Conservation (phyloP, 139 green algal species). For the Volvox africanus region DNA sequence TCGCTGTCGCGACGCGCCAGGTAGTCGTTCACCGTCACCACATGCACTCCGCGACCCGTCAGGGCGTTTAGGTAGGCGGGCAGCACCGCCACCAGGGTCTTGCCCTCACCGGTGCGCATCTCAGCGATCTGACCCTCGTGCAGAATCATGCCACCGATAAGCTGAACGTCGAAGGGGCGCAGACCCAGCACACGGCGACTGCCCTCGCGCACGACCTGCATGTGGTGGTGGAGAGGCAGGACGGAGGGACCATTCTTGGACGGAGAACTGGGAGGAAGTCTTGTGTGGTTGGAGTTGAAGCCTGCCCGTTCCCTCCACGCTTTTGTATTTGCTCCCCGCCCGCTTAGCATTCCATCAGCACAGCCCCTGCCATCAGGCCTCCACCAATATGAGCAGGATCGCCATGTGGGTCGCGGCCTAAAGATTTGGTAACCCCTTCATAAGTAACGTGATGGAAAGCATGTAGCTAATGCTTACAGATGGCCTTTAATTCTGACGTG, state of each 20-base stretch:
- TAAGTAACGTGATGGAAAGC: too few species aligned
- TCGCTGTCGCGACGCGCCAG: conserved; percentile 94
- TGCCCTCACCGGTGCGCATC: conserved; percentile 98
- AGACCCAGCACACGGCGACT: conserved; percentile 93
- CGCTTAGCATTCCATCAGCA: too few species aligned
- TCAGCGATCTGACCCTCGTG: conserved; percentile 94
- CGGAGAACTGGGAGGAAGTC: too few species aligned
- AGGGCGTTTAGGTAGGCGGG: conserved; percentile 98
- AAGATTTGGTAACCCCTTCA: not conserved
- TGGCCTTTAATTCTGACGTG: too few species aligned
- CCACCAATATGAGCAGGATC: not conserved
- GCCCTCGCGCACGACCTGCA: conserved; percentile 92
- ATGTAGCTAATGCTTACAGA: too few species aligned
- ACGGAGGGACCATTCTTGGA: too few species aligned
- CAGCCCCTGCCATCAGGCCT: too few species aligned
- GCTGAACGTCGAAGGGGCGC: conserved; percentile 98
- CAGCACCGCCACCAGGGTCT: conserved; percentile 97
- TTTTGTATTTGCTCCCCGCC: too few species aligned
- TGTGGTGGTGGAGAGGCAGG: too few species aligned
- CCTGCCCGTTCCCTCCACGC: too few species aligned
- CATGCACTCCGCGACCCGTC: conserved; percentile 92
- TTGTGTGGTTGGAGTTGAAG: too few species aligned
- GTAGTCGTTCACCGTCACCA: conserved; percentile 99
- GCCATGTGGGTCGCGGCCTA: not conserved
- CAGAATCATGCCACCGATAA: conserved; percentile 96